Conservation (phyloP, 2,329 filamentous ascomycete species). For the Pseudogymnoascus sp. region DNA sequence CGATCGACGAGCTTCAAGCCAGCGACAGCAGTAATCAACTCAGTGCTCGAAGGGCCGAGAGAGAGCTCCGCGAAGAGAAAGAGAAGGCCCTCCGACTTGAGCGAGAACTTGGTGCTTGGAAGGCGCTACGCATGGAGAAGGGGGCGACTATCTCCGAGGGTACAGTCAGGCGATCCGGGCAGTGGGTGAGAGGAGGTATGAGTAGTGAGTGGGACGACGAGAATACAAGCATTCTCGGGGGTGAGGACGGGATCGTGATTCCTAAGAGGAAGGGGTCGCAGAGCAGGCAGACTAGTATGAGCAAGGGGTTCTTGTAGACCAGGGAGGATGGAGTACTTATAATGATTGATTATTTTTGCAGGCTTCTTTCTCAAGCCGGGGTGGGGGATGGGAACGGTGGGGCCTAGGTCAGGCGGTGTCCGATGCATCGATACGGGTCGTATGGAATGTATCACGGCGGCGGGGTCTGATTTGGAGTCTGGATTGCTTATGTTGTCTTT, state of each 20-base stretch:
- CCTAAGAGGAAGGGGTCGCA: slow-evolving; percentile 59
- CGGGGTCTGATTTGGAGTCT: slow-evolving; percentile 1
- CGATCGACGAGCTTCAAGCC: slow-evolving; percentile 89
- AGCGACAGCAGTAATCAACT: slow-evolving; percentile 77
- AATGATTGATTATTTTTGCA: slow-evolving; percentile 5
- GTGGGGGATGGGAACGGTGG: neutral
- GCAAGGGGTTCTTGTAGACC: slow-evolving; percentile 63
- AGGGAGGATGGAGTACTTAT: neutral
- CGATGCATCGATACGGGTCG: neutral
- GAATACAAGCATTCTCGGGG: slow-evolving; percentile 13
- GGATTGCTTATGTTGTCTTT: neutral
- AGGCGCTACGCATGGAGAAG: slow-evolving; percentile 59
- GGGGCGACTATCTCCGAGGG: slow-evolving; percentile 19
- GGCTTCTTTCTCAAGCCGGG: neutral
- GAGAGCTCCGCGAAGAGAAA: slow-evolving; percentile 79
- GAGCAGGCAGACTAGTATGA: slow-evolving; percentile 56
- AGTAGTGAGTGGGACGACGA: slow-evolving; percentile 29
- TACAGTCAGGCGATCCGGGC: slow-evolving; percentile 16
- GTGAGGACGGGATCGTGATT: slow-evolving; percentile 37
- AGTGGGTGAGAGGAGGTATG: slow-evolving; percentile 22
- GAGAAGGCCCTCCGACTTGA: slow-evolving; percentile 78
- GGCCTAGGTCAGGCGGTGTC: neutral
- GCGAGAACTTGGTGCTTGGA: slow-evolving; percentile 78
- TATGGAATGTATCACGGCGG: neutral
- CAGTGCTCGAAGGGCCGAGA: slow-evolving; percentile 73